Conservation (phyloP, 805 yeast species). For the Candida parachauliodes region DNA sequence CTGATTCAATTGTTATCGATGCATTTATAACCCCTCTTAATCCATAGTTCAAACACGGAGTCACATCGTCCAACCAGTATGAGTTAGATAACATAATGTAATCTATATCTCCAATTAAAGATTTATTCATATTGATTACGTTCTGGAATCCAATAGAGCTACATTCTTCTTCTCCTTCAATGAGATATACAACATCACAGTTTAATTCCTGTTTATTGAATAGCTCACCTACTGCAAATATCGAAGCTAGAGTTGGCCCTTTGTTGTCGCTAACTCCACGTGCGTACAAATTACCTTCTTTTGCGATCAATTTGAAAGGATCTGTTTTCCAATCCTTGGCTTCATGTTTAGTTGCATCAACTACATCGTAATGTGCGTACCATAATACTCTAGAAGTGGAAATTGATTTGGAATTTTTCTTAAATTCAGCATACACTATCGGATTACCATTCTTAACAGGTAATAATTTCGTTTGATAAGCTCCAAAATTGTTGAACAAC, state of each 20-base stretch:
- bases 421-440: slow-evolving; percentile 72
- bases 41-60: slow-evolving; percentile 93
- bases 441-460: slow-evolving; percentile 83
- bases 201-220: slow-evolving; percentile 47
- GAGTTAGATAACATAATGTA: slow-evolving; percentile 90
- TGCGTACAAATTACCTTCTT: slow-evolving; percentile 82
- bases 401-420: slow-evolving; percentile 30
- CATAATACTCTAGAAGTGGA: slow-evolving; percentile 53
- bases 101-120: slow-evolving; percentile 61
- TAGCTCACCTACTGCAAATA: slow-evolving; percentile 80
- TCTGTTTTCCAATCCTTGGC: slow-evolving; percentile 67
- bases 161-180: slow-evolving; percentile 95
- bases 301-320: slow-evolving; percentile 73
- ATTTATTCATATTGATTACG: slow-evolving; percentile 50
- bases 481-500: slow-evolving; percentile 66
- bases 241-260: slow-evolving; percentile 86
- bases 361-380: slow-evolving; percentile 97
- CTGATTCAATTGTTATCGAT: slow-evolving; percentile 65
- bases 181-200: slow-evolving; percentile 73
- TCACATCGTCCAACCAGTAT: slow-evolving; percentile 86
- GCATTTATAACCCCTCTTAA: slow-evolving; percentile 87
- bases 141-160: slow-evolving; percentile 85
- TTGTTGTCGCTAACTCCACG: slow-evolving; percentile 94
- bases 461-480: slow-evolving; percentile 58
- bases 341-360: slow-evolving; percentile 59